Base-by-base conservation (phyloP, 1,139 yeast species). In the Candida sojae region DNA sequence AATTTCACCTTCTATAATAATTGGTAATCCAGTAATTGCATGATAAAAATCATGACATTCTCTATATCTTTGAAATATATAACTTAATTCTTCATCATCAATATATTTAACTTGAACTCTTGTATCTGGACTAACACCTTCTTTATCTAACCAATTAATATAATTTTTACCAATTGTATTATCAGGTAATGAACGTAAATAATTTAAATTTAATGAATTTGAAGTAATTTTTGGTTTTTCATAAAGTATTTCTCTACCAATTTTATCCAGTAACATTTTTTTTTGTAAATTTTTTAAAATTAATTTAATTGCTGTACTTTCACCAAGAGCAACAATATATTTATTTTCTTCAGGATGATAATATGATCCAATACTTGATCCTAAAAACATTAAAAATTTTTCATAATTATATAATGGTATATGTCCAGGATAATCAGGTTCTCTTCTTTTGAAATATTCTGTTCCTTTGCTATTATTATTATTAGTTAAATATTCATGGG, bases 21-120 rank as follows among this genome's bases (percentile, higher is more conserved):
- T 88, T 0, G 98, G 98, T 46, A 90, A 75, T 7, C 96, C 95
- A 0, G 96, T 87, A 36, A 93, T 77, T 2, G 98, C 90, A 64
- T 93, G 99, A 62, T 91, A 93, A 60, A 93, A 93, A 64, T 93
- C 99, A 60, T 93, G 99, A 62, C 97, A 92, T 63, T 93, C 98
- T 46, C 99, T 80, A 66, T 93, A 93, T 55, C 99, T 72, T 64
- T 91, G 96, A 75, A 84, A 90, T 13, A 93, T 87, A 61, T 87
- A 93, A 0, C 97, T 97, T 58, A 91, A 80, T 60, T 90, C 96
- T 39, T 89, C 95, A 62, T 93, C 91, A 55, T 89, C 95, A 38
- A 93, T 89, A 64, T 82, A 93, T 50, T 83, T 80, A 5, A 93
- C 98, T 0, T 90, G 86, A 2, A 87, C 92, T 57, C 99, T 75